Evolutionary conservation across 805 yeast genomes (phyloP).

Genomic region (Alloascoidea africana): DNA sequence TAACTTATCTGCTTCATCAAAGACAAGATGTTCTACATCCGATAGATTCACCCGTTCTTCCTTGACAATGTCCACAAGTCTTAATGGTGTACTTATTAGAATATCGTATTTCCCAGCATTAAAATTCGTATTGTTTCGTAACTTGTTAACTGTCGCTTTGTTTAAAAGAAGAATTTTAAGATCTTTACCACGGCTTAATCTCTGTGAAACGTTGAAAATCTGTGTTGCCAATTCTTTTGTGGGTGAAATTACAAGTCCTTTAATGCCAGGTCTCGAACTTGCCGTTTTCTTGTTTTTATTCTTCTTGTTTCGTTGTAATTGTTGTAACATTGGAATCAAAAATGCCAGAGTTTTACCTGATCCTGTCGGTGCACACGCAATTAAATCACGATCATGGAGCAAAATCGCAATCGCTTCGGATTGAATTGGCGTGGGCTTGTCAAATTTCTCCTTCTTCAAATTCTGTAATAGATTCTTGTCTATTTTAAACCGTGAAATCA

Average conservation of each 20-base stretch:
- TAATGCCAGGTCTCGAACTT: slow-evolving; percentile 29
- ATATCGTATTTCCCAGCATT: slow-evolving; percentile 60
- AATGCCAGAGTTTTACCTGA: slow-evolving; percentile 95
- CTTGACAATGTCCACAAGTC: slow-evolving; percentile 68
- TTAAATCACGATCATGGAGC: slow-evolving; percentile 53
- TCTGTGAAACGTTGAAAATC: slow-evolving; percentile 53
- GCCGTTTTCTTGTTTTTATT: no score
- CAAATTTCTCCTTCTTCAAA: slow-evolving; percentile 52
- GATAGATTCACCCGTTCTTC: slow-evolving; percentile 44
- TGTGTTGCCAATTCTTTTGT: slow-evolving; percentile 90
- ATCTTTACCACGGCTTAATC: slow-evolving; percentile 35
- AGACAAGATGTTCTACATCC: slow-evolving; percentile 56
- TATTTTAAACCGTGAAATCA: slow-evolving; percentile 51
- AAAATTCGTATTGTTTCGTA: slow-evolving; percentile 39
- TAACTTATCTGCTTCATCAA: slow-evolving; percentile 93
- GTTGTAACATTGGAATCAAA: slow-evolving; percentile 66
- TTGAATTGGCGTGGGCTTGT: slow-evolving; percentile 88
- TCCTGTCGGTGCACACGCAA: slow-evolving; percentile 97
- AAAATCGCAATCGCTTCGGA: slow-evolving; percentile 76
- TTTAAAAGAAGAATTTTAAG: slow-evolving; percentile 52
- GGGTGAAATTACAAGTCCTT: slow-evolving; percentile 79
- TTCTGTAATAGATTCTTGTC: slow-evolving; percentile 44
- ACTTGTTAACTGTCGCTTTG: slow-evolving; percentile 50
- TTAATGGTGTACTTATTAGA: slow-evolving; percentile 74
- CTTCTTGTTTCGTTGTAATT: slow-evolving; percentile 21